These are phyloP conservation scores for Paraphaeosphaeria sporulosa DNA, from an alignment of 2,329 filamentous ascomycete species.

Conservation along the genomic window DNA sequence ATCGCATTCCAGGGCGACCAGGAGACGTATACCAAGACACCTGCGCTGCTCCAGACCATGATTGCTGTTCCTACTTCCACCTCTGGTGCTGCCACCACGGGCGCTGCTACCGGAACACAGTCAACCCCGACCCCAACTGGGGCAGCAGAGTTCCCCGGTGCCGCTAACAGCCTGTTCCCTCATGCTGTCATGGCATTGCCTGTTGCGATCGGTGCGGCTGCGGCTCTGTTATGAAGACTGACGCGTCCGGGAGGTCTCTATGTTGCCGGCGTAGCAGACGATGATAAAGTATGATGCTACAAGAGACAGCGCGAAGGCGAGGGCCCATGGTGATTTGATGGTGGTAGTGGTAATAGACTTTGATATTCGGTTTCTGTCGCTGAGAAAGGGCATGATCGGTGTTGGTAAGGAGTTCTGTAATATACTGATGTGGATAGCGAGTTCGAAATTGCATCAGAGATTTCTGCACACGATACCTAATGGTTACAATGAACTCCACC, in stretches of 20 bases:
- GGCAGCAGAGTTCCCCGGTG: constrained; percentile 15
- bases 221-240: background rate
- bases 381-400: too few species aligned
- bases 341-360: too few species aligned
- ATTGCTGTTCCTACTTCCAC: constrained; percentile 27
- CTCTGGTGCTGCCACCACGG: constrained; percentile 14
- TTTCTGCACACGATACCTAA: too few species aligned
- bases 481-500: too few species aligned
- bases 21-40: constrained; percentile 35
- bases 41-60: constrained; percentile 32
- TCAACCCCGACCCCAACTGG: background rate
- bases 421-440: too few species aligned
- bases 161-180: constrained; percentile 12
- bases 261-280: background rate
- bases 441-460: too few species aligned
- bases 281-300: background rate
- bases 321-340: too few species aligned
- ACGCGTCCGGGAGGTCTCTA: background rate
- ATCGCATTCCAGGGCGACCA: constrained; percentile 31
- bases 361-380: too few species aligned
- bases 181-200: background rate
- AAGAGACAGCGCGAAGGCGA: background rate
- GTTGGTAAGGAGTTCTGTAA: too few species aligned
- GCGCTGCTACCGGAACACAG: constrained; percentile 5
- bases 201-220: constrained; percentile 1